Conservation (phyloP, 495 filamentous ascomycete species). For the Glonium stellatum region DNA sequence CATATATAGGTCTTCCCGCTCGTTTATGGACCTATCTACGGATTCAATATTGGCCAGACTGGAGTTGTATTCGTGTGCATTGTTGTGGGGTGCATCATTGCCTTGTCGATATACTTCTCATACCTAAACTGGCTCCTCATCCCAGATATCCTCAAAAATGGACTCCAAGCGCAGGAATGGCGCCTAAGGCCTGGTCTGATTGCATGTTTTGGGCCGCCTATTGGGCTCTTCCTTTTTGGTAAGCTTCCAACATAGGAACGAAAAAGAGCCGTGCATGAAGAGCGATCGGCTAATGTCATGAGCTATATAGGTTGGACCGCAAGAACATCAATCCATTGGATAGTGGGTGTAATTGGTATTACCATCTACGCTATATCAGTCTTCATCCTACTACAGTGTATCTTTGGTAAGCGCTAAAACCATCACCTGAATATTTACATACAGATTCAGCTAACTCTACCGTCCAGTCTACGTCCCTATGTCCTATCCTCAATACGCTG, state of each 20-base stretch:
- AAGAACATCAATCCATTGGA: constrained; percentile 49
- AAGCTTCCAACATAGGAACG: background rate
- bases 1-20: constrained; percentile 49
- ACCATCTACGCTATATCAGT: constrained; percentile 41
- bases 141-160: constrained; percentile 42
- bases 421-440: constrained; percentile 40
- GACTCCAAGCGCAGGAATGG: constrained; percentile 42
- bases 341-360: constrained; percentile 49
- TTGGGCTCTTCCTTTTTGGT: constrained; percentile 49
- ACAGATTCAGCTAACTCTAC: constrained; percentile 26
- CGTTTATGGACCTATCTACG: constrained; percentile 53
- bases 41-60: constrained; percentile 51
- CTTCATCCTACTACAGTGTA: constrained; percentile 28
- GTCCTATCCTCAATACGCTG: constrained; percentile 54
- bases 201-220: constrained; percentile 45
- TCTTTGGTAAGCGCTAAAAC: constrained; percentile 6
- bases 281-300: background rate
- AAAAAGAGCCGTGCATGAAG: background rate
- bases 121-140: constrained; percentile 47
- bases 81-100: constrained; percentile 49
- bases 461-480: constrained; percentile 53
- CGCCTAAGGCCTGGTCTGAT: constrained; percentile 48
- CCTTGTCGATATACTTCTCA: constrained; percentile 42
- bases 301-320: constrained; percentile 46
- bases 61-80: constrained; percentile 59